phyloP scores from a whole-genome alignment of 129 eudicot species.

The Calendula officinalis region DNA sequence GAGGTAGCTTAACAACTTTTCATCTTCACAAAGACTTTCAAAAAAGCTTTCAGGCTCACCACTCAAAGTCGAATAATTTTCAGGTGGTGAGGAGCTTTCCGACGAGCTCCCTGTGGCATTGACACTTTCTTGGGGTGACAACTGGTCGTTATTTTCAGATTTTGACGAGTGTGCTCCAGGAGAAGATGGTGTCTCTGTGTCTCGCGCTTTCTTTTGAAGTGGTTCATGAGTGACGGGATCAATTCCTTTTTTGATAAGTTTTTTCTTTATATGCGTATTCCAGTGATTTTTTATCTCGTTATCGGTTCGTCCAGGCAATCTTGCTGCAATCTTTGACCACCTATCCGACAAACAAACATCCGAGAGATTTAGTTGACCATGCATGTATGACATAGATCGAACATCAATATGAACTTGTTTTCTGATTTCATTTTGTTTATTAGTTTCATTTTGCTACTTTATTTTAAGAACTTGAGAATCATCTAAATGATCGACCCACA shows the following conservation, averaged over 20 bases:
- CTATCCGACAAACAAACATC: constrained; percentile 27
- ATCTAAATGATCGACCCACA: constrained; percentile 15
- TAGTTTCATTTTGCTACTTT: background rate
- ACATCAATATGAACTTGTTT: background rate
- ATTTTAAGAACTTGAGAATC: background rate
- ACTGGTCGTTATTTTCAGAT: constrained; percentile 18
- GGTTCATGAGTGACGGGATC: constrained; percentile 97
- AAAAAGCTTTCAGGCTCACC: constrained; percentile 42
- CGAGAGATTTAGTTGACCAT: background rate
- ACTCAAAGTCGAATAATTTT: constrained; percentile 32
- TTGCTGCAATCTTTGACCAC: constrained; percentile 95
- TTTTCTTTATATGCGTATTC: constrained; percentile 95
- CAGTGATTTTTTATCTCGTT: constrained; percentile 93
- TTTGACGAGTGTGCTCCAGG: constrained; percentile 28
- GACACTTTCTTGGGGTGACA: constrained; percentile 13
- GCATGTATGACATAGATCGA: background rate
- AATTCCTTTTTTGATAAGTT: constrained; percentile 82
- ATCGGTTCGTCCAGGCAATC: constrained; percentile 85
- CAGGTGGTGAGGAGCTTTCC: constrained; percentile 41
- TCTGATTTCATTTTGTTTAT: background rate
- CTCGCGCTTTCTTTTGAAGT: constrained; percentile 45
- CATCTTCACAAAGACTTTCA: constrained; percentile 47
- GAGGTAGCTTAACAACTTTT: constrained; percentile 63
- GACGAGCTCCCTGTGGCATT: constrained; percentile 35
- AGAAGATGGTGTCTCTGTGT: constrained; percentile 17